phyloP scores from a whole-genome alignment of 2,329 filamentous ascomycete species.

The Emmonsiellopsis sp. region DNA sequence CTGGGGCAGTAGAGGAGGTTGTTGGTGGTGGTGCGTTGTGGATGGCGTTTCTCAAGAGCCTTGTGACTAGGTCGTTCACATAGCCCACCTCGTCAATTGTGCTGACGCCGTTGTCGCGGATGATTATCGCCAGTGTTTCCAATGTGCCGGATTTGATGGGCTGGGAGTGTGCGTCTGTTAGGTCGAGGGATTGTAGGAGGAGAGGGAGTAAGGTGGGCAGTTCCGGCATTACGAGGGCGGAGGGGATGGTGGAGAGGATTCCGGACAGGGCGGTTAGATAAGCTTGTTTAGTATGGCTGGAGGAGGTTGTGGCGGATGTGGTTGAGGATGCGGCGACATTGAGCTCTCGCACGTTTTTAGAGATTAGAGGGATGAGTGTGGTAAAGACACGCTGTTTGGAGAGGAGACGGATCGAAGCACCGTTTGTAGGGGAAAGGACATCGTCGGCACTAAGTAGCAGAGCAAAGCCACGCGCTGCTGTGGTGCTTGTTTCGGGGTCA shows the following conservation, averaged over 20 bases:
- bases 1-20: not conserved
- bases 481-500: constrained; percentile 38
- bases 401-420: constrained; percentile 51
- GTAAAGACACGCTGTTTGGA: constrained; percentile 56
- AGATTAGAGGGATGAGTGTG: constrained; percentile 48
- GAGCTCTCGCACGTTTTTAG: constrained; percentile 40
- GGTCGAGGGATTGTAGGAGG: constrained; percentile 54
- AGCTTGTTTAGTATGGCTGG: constrained; percentile 41
- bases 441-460: constrained; percentile 53
- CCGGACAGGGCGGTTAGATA: constrained; percentile 56
- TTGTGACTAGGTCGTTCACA: constrained; percentile 45
- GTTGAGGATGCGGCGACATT: constrained; percentile 17
- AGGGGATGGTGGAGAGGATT: constrained; percentile 50
- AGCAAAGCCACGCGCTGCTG: constrained; percentile 48
- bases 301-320: constrained; percentile 6
- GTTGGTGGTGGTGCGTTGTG: constrained; percentile 11
- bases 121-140: constrained; percentile 47
- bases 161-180: constrained; percentile 36
- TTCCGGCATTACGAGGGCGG: constrained; percentile 50
- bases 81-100: constrained; percentile 46
- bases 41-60: constrained; percentile 42
- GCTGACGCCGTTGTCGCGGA: constrained; percentile 45
- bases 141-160: constrained; percentile 52
- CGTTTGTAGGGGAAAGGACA: constrained; percentile 50
- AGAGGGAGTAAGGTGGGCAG: constrained; percentile 49